Evolutionary conservation across 192 early-diverging fungal genomes (phyloP).

Genomic region (Powellomyces hirtus): DNA sequence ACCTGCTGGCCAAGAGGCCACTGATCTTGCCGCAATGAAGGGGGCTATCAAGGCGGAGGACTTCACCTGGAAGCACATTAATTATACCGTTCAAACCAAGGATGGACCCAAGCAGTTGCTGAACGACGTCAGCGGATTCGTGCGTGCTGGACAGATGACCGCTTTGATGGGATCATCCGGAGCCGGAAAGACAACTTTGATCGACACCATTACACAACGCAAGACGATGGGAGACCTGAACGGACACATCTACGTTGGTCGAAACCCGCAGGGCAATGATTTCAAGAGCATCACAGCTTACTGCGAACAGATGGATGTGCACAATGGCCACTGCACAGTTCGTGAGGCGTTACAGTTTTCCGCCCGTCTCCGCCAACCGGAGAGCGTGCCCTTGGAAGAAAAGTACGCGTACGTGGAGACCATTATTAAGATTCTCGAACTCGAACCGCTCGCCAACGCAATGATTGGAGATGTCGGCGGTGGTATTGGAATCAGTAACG

Average conservation of each 20-base stretch:
- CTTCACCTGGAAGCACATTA: slow-evolving; percentile 45
- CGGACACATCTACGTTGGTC: slow-evolving; percentile 56
- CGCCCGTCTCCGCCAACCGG: slow-evolving; percentile 42
- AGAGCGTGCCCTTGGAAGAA: slow-evolving; percentile 58
- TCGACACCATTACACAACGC: slow-evolving; percentile 41
- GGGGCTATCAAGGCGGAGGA: slow-evolving; percentile 13
- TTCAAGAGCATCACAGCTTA: slow-evolving; percentile 52
- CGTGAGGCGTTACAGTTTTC: slow-evolving; percentile 77
- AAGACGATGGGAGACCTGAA: slow-evolving; percentile 61
- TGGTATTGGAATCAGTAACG: slow-evolving; percentile 76
- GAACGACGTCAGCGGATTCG: slow-evolving; percentile 65
- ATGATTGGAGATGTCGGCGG: slow-evolving; percentile 68
- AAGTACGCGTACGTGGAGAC: slow-evolving; percentile 75
- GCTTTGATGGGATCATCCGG: slow-evolving; percentile 60
- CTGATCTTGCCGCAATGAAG: not conserved
- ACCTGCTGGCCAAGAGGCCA: not conserved
- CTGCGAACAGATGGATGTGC: slow-evolving; percentile 73
- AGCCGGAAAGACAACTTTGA: slow-evolving; percentile 52
- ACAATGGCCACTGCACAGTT: slow-evolving; percentile 51
- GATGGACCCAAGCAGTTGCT: slow-evolving; percentile 65
- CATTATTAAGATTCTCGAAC: slow-evolving; percentile 72
- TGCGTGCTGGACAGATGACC: slow-evolving; percentile 75
- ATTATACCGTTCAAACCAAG: slow-evolving; percentile 69
- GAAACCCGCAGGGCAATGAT: slow-evolving; percentile 10
- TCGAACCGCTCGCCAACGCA: slow-evolving; percentile 72